These are phyloP conservation scores for Yamadazyma spencermartinsiae DNA, from an alignment of 1,139 yeast genomes.

Conservation along the genomic window DNA sequence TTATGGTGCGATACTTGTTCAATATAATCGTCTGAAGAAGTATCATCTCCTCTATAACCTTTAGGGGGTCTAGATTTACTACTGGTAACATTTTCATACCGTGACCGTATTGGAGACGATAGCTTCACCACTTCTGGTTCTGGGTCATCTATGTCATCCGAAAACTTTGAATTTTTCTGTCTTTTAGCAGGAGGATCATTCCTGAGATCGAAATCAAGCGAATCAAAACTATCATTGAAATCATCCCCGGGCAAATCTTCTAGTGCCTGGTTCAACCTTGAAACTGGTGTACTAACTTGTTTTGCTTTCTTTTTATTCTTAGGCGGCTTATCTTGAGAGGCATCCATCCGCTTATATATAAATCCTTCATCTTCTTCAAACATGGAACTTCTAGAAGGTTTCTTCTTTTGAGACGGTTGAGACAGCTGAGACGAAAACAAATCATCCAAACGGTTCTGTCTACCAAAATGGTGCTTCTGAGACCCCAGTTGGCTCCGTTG, in stretches of 20 bases:
- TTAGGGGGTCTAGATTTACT: neutral
- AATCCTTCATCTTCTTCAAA: conserved; percentile 51
- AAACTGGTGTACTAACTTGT: conserved; percentile 28
- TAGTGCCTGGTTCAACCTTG: conserved; percentile 26
- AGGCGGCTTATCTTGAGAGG: conserved; percentile 8
- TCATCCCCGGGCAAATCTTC: conserved; percentile 16
- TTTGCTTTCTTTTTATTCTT: conserved; percentile 15
- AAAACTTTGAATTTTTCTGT: conserved; percentile 3
- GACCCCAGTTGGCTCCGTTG: conserved; percentile 1
- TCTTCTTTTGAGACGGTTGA: conserved; percentile 4
- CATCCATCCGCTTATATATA: conserved; percentile 36
- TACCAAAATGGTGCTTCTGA: conserved; percentile 17
- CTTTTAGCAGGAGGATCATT: neutral
- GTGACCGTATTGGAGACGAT: conserved; percentile 27
- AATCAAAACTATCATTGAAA: conserved; percentile 17
- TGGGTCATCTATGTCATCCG: neutral
- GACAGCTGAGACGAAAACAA: conserved; percentile 21
- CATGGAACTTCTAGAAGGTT: conserved; percentile 4
- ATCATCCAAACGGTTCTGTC: conserved; percentile 27
- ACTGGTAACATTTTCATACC: conserved; percentile 9
- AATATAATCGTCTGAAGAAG: conserved; percentile 24
- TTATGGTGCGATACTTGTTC: conserved; percentile 36
- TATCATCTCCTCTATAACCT: conserved; percentile 6
- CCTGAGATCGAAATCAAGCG: conserved; percentile 12
- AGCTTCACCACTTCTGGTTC: conserved; percentile 21